These are phyloP conservation scores for Orychophragmus violaceus DNA, from an alignment of 345 rosid genomes.

Conservation along the genomic window DNA sequence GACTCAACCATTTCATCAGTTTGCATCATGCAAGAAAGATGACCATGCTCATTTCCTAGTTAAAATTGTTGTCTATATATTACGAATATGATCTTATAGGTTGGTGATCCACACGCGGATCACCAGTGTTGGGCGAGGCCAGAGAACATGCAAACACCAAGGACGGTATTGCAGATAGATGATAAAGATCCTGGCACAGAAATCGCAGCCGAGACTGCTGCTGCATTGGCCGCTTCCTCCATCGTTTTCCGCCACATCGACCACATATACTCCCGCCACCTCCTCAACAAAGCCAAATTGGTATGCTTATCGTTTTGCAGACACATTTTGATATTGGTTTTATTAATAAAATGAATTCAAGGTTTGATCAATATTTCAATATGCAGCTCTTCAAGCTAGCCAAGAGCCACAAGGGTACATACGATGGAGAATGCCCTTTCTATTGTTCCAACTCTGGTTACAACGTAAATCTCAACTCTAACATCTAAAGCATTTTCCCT, in stretches of 20 bases:
- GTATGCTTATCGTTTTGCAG: constrained; percentile 18
- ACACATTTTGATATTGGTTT: neutral
- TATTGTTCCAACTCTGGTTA: constrained; percentile 92
- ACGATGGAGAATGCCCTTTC: constrained; percentile 93
- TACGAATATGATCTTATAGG: constrained; percentile 32
- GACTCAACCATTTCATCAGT: neutral
- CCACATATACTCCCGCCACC: constrained; percentile 47
- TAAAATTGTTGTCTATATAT: neutral
- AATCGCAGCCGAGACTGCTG: constrained; percentile 79
- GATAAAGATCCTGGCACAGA: constrained; percentile 59
- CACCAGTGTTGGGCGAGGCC: constrained; percentile 85
- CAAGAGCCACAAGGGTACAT: constrained; percentile 60
- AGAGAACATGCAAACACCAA: constrained; percentile 68
- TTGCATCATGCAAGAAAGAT: neutral
- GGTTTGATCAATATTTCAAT: neutral
- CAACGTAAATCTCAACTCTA: constrained; percentile 39
- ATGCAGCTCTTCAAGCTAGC: constrained; percentile 71
- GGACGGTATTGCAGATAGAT: constrained; percentile 57
- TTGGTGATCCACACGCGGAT: constrained; percentile 72
- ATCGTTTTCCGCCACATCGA: constrained; percentile 53
- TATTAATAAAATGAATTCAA: neutral
- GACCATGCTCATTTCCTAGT: neutral
- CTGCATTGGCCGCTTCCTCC: constrained; percentile 79
- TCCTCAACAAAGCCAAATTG: constrained; percentile 79
- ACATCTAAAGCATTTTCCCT: neutral